Base-by-base conservation (phyloP, 345 rosid genomes). In the Brassica nigra region DNA sequence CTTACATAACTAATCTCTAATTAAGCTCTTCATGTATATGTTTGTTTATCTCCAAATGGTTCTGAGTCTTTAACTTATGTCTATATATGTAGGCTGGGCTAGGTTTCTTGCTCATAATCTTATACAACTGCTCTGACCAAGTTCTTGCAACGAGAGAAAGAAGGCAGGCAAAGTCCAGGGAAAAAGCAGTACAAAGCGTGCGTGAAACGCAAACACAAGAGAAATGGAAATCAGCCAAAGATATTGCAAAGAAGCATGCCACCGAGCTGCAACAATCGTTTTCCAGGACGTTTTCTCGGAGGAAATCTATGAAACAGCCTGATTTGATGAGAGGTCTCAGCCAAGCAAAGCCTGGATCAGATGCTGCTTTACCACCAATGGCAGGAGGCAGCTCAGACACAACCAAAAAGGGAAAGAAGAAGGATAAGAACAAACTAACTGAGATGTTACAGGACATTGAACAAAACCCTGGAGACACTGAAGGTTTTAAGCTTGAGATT, bases 71-170 rank as follows among this genome's bases (percentile, higher is more conserved):
- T 76, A 20, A 34, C 1, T 23, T 68, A 16, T 11, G 15, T 8
- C 9, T 64, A 36, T 27, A 11, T 9, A 58, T 87, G 83, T 74
- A 96, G 98, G 97, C 88, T 18, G 99, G 90, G 76, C 28, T 93
- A 64, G 77, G 90, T 63, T 86, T 96, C 86, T 76, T 93, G 78
- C 89, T 92, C n/a, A 78, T 96, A 77, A 85, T 96, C 44, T 83
- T 96, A 37, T 92, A 93, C 73, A 93, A 94, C 85, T 96, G 94
- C 84, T 93, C 99, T 11, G 99, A 96, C 76, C 99, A 93, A 92
- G 97, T 90, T 57, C 90, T 95, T 57, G 83, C 95, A 2, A 93
- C 98, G 11, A 84, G 98, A 82, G 99, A 93, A 84, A 87, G 82
- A 87, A 92, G 92, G 76, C 89, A 87, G 55, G 98, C 97, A 57